Evolutionary conservation across 805 yeast genomes (phyloP).

Genomic region (Blastobotrys peoriensis): DNA sequence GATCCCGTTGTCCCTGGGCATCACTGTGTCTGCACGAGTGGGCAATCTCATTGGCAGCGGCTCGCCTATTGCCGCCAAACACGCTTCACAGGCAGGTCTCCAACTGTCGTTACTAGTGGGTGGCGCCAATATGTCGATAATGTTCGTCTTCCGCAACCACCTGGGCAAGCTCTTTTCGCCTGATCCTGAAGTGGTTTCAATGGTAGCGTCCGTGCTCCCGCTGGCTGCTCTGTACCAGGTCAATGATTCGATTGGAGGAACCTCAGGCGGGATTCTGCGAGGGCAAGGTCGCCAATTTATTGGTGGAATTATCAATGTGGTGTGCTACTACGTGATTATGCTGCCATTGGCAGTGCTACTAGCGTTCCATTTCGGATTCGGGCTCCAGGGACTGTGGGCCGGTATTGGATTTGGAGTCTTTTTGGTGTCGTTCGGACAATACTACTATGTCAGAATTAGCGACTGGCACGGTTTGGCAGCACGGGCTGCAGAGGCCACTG

Average conservation of each 20-base stretch:
- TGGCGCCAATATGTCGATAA: constrained; percentile 40
- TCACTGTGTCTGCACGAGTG: constrained; percentile 64
- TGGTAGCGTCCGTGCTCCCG: constrained; percentile 56
- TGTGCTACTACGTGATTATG: constrained; percentile 64
- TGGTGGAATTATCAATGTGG: constrained; percentile 63
- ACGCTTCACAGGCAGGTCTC: constrained; percentile 39
- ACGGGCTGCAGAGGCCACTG: constrained; percentile 45
- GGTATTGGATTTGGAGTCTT: constrained; percentile 57
- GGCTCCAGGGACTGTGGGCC: constrained; percentile 64
- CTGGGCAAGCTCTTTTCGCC: constrained; percentile 50
- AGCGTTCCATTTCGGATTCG: constrained; percentile 44
- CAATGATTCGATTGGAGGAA: constrained; percentile 63
- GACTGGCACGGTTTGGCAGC: constrained; percentile 1
- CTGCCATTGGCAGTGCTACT: constrained; percentile 50
- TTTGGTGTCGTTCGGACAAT: neutral
- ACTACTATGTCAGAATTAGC: neutral
- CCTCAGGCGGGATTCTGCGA: constrained; percentile 66
- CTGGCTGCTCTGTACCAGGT: constrained; percentile 59
- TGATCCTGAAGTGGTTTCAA: constrained; percentile 49
- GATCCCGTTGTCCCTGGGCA: constrained; percentile 67
- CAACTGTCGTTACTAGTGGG: constrained; percentile 38
- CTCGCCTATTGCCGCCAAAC: constrained; percentile 40
- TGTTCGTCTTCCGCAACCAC: constrained; percentile 41
- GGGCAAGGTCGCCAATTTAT: constrained; percentile 72
- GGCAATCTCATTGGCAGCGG: constrained; percentile 63